phyloP scores from a whole-genome alignment of 371 early-diverging fungal species.

The Gilbertella persicaria region DNA sequence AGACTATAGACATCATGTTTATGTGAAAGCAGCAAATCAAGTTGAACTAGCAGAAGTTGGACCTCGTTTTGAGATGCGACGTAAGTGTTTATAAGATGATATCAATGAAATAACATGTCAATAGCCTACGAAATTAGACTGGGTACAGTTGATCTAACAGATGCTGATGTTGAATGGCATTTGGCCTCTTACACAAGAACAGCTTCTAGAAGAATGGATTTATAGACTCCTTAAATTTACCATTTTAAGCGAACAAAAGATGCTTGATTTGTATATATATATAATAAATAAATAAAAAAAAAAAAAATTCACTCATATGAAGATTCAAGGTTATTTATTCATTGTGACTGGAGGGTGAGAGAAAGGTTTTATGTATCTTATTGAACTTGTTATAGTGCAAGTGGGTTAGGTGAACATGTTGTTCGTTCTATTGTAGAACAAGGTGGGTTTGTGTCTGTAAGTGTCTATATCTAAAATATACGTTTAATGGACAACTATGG shows the following conservation, averaged over 20 bases:
- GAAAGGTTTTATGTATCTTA: no score
- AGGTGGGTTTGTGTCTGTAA: constrained; percentile 34
- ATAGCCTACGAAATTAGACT: constrained; percentile 91
- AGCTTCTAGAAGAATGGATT: constrained; percentile 84
- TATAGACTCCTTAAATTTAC: constrained; percentile 45
- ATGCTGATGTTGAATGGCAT: constrained; percentile 98
- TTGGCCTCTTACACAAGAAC: constrained; percentile 95
- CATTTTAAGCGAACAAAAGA: constrained; percentile 44
- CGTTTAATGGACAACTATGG: background rate
- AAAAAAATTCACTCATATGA: constrained; percentile 12
- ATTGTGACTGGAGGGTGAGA: constrained; percentile 46
- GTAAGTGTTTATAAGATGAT: constrained; percentile 59
- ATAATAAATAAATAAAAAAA: background rate
- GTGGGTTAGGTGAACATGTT: constrained; percentile 42
- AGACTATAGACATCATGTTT: constrained; percentile 87
- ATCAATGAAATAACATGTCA: no score
- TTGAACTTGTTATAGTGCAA: constrained; percentile 26
- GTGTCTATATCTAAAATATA: background rate
- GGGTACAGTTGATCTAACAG: constrained; percentile 93
- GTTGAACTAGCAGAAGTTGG: constrained; percentile 96
- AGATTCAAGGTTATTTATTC: constrained; percentile 26
- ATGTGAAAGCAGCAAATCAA: constrained; percentile 83
- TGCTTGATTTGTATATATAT: background rate
- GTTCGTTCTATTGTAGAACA: constrained; percentile 23
- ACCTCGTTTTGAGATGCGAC: constrained; percentile 97